Evolutionary conservation across 164 flowering plant species (phyloP).

Genomic region (Litsea cubeba): DNA sequence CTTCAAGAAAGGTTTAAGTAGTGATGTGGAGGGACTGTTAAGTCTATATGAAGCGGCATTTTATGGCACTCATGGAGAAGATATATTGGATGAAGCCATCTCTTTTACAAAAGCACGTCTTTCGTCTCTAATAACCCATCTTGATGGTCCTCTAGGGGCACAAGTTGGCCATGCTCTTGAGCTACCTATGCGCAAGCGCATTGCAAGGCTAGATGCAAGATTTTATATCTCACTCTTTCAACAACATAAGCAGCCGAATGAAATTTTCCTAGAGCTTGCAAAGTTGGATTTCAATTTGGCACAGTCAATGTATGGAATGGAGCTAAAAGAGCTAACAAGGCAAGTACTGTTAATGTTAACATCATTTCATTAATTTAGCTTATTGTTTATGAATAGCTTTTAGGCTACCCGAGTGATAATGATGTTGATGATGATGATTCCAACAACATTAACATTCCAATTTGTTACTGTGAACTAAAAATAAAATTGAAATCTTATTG

Average conservation of each 20-base stretch:
- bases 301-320: too few species aligned
- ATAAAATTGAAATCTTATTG: too few species aligned
- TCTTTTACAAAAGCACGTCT: conserved; percentile 5
- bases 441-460: too few species aligned
- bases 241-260: conserved; percentile 10
- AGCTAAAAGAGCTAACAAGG: too few species aligned
- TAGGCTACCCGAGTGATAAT: too few species aligned
- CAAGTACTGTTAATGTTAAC: too few species aligned
- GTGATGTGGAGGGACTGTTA: conserved; percentile 25
- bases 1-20: conserved; percentile 10
- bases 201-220: conserved; percentile 28
- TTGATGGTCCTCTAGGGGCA: conserved; percentile 12
- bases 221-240: conserved; percentile 13
- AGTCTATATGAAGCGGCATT: conserved; percentile 36
- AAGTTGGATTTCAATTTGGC: too few species aligned
- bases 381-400: too few species aligned
- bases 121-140: not conserved
- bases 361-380: too few species aligned
- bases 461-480: too few species aligned
- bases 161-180: conserved; percentile 21
- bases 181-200: conserved; percentile 39
- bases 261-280: conserved; percentile 20
- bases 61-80: conserved; percentile 38
- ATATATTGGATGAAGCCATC: conserved; percentile 41
- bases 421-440: too few species aligned